Evolutionary conservation across 371 early-diverging fungal species (phyloP).

Genomic region (Batrachochytrium dendrobatidis): DNA sequence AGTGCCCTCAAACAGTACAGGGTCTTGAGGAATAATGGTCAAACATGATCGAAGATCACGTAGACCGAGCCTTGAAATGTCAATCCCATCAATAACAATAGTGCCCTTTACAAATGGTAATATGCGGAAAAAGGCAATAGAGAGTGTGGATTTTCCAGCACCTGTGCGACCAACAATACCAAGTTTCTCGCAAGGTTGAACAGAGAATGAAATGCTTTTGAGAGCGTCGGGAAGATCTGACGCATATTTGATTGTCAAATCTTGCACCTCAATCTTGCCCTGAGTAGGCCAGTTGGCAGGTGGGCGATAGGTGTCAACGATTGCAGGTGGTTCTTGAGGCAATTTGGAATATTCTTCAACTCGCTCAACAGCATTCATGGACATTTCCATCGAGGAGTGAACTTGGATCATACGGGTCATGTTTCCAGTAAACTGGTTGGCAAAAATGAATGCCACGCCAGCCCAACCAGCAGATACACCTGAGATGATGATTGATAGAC

Average conservation of each 20-base stretch:
- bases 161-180: conserved; percentile 43
- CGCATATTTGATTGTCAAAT: conserved; percentile 52
- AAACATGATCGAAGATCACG: conserved; percentile 27
- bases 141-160: conserved; percentile 52
- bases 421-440: conserved; percentile 54
- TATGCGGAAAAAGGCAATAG: conserved; percentile 37
- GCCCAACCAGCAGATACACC: conserved; percentile 65
- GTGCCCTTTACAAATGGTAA: conserved; percentile 36
- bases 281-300: conserved; percentile 31
- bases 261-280: conserved; percentile 49
- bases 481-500: conserved; percentile 43
- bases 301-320: conserved; percentile 27
- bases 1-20: conserved; percentile 30
- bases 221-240: conserved; percentile 48
- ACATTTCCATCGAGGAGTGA: conserved; percentile 39
- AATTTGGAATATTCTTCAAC: conserved; percentile 37
- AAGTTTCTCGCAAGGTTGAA: conserved; percentile 57
- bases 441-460: conserved; percentile 73
- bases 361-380: conserved; percentile 47
- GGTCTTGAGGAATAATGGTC: conserved; percentile 41
- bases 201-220: conserved; percentile 48
- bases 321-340: conserved; percentile 38
- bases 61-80: conserved; percentile 24
- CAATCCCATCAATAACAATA: conserved; percentile 30
- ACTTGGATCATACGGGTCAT: conserved; percentile 9